phyloP scores from a whole-genome alignment of 2,329 filamentous ascomycete genomes.

The Rhytidhysteron rufulum region DNA sequence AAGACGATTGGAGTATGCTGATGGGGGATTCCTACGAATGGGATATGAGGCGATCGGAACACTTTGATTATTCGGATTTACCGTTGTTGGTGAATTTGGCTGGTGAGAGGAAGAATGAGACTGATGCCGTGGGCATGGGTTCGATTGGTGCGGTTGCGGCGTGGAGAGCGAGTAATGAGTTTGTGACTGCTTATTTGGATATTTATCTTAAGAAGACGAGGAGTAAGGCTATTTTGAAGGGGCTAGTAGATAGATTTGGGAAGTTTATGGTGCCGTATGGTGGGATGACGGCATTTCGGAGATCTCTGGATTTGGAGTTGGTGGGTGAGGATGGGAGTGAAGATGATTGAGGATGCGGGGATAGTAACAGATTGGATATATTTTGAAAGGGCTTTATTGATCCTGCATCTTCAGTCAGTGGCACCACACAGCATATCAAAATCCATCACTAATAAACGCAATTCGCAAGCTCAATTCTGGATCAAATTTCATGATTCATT shows the following conservation, averaged over 20 bases:
- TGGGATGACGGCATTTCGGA: neutral
- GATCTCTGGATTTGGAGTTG: neutral
- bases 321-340: too few species aligned
- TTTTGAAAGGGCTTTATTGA: too few species aligned
- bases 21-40: constrained; percentile 17
- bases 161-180: neutral
- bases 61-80: constrained; percentile 23
- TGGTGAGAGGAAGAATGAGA: too few species aligned
- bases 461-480: too few species aligned
- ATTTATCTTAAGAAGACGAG: neutral
- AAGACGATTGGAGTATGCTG: constrained; percentile 53
- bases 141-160: too few species aligned
- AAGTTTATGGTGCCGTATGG: neutral
- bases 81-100: constrained; percentile 14
- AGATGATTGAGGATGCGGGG: too few species aligned
- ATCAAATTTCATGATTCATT: too few species aligned
- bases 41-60: constrained; percentile 14
- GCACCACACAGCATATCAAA: too few species aligned
- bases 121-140: too few species aligned
- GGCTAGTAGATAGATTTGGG: neutral
- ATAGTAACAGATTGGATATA: too few species aligned
- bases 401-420: too few species aligned
- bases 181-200: neutral
- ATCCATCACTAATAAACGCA: too few species aligned
- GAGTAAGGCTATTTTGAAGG: neutral